Evolutionary conservation across 2,329 filamentous ascomycete species (phyloP).

Genomic region (Colletotrichum truncatum): DNA sequence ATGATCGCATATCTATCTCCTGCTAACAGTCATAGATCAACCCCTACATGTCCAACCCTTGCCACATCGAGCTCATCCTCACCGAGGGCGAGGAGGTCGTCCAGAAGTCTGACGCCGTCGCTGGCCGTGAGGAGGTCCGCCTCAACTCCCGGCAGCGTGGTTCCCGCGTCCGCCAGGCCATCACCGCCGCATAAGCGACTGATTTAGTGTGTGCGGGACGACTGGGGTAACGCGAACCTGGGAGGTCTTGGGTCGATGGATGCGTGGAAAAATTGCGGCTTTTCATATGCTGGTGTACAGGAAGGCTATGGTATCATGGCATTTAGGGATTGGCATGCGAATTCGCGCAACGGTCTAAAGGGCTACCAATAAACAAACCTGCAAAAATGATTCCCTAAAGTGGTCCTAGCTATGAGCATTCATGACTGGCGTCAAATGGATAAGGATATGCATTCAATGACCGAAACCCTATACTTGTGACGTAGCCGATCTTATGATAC

Average conservation of each 20-base stretch:
- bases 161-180: conserved; percentile 69
- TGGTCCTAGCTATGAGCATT: conserved; percentile 5
- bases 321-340: conserved; percentile 47
- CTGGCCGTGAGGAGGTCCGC: conserved; percentile 70
- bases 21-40: conserved; percentile 78
- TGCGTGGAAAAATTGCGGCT: conserved; percentile 35
- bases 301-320: conserved; percentile 42
- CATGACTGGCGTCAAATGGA: conserved; percentile 27
- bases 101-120: conserved; percentile 82
- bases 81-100: conserved; percentile 97
- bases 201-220: conserved; percentile 18
- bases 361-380: conserved; percentile 31
- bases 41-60: conserved; percentile 99
- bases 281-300: conserved; percentile 42
- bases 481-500: too few relatives aligned
- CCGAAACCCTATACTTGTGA: background rate
- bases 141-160: conserved; percentile 95
- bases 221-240: conserved; percentile 25
- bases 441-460: conserved; percentile 44
- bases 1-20: too few relatives aligned
- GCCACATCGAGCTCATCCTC: conserved; percentile 99
- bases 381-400: conserved; percentile 23
- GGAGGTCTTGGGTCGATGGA: conserved; percentile 33
- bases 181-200: conserved; percentile 67
- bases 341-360: conserved; percentile 31